These are phyloP conservation scores for Ophiostoma sp. DNA, from an alignment of 2,329 filamentous ascomycete genomes.

Conservation along the genomic window DNA sequence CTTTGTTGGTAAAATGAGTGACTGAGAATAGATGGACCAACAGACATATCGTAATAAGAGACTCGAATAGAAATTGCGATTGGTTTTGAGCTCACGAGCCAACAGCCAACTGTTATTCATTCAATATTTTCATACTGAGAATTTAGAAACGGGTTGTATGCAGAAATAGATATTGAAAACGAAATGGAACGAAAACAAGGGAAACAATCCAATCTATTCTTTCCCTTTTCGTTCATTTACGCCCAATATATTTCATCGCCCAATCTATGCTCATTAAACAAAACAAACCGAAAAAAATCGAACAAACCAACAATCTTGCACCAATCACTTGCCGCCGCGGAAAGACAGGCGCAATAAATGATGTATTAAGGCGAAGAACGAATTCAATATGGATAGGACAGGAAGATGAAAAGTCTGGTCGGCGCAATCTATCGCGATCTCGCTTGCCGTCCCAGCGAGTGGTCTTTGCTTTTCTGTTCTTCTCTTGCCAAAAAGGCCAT, in stretches of 20 bases:
- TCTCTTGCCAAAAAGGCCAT: neutral
- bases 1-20: neutral
- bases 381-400: neutral
- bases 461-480: neutral
- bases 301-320: conserved; percentile 7
- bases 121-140: neutral
- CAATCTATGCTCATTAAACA: neutral
- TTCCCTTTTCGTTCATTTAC: neutral
- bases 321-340: conserved; percentile 4
- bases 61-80: neutral
- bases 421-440: conserved; percentile 18
- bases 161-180: neutral
- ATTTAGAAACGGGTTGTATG: neutral
- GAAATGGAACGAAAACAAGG: neutral
- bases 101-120: neutral
- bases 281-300: neutral
- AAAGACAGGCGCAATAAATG: neutral
- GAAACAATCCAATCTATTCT: conserved; percentile 6
- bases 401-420: neutral
- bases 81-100: neutral
- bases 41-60: neutral
- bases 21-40: neutral
- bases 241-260: neutral
- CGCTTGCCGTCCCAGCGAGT: conserved; percentile 4
- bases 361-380: neutral